phyloP scores from a whole-genome alignment of 2,329 filamentous ascomycete species.

The Fusarium napiforme region DNA sequence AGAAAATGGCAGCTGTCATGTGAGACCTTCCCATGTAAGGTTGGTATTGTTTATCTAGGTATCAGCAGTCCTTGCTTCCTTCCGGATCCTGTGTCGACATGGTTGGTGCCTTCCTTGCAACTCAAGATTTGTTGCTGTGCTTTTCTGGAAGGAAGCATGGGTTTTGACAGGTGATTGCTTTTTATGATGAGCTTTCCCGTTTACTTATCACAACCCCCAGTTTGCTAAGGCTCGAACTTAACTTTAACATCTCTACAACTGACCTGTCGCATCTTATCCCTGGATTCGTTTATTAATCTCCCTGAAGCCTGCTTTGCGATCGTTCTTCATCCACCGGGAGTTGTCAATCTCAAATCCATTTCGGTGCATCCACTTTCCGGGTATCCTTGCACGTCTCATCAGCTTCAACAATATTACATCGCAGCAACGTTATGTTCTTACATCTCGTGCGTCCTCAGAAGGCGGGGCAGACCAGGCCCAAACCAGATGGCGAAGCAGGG shows the following conservation, averaged over 20 bases:
- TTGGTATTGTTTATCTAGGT: background rate
- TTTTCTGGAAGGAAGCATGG: slow-evolving; percentile 29
- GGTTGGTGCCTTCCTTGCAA: background rate
- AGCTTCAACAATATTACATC: background rate
- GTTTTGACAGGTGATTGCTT: slow-evolving; percentile 13
- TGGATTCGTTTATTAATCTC: background rate
- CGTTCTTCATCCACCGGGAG: background rate
- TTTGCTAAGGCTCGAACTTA: background rate
- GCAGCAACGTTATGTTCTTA: slow-evolving; percentile 5
- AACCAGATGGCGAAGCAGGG: slow-evolving; percentile 10
- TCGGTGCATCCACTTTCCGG: slow-evolving; percentile 9
- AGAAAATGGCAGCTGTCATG: slow-evolving; percentile 20
- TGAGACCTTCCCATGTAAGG: background rate
- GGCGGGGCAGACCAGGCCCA: slow-evolving; percentile 8
- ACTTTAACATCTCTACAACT: background rate
- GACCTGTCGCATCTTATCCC: background rate
- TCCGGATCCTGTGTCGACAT: background rate
- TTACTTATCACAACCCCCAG: background rate
- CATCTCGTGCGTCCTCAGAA: slow-evolving; percentile 14
- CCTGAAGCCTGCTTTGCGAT: background rate
- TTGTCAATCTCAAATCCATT: background rate
- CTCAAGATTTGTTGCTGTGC: background rate
- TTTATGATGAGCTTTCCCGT: background rate
- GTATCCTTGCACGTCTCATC: background rate
- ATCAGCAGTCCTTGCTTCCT: background rate